These are phyloP conservation scores for Saccharomyces hybrid DNA, from an alignment of 1,139 yeast genomes.

Conservation along the genomic window DNA sequence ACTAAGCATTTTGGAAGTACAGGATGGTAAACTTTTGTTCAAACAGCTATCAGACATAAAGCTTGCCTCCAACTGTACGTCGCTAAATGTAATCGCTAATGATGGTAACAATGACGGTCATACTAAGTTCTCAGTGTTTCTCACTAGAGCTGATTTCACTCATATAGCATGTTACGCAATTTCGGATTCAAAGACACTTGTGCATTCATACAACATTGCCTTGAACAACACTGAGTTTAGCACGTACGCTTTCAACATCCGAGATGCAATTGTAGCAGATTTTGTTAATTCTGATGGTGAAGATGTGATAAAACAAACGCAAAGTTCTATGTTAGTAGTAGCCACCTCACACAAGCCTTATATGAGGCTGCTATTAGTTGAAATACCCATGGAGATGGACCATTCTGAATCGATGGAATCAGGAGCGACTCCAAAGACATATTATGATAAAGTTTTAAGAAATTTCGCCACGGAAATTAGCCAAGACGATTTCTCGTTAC, in stretches of 20 bases:
- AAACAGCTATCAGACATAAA: constrained; percentile 32
- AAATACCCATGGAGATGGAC: constrained; percentile 30
- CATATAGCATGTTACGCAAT: constrained; percentile 40
- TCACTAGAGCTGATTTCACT: constrained; percentile 58
- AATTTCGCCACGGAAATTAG: constrained; percentile 58
- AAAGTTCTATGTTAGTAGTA: constrained; percentile 39
- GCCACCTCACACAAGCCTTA: constrained; percentile 74
- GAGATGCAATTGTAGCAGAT: constrained; percentile 36
- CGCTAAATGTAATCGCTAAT: constrained; percentile 36
- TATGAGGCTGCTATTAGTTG: constrained; percentile 54
- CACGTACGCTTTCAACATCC: constrained; percentile 59
- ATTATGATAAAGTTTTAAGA: constrained; percentile 42
- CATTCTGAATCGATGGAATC: neutral
- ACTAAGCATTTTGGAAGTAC: constrained; percentile 33
- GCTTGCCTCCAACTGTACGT: constrained; percentile 43
- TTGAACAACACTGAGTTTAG: constrained; percentile 70
- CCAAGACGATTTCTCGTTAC: constrained; percentile 62
- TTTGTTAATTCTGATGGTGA: constrained; percentile 10
- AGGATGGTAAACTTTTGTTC: constrained; percentile 15
- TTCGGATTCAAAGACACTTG: constrained; percentile 18
- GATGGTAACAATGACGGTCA: constrained; percentile 11
- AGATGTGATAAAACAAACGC: constrained; percentile 12
- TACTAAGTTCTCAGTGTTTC: constrained; percentile 36
- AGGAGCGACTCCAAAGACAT: constrained; percentile 10
- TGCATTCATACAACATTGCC: constrained; percentile 45